These are phyloP conservation scores for Puccinia triticina DNA, from an alignment of 1,284 basidiomycete genomes.

Conservation along the genomic window DNA sequence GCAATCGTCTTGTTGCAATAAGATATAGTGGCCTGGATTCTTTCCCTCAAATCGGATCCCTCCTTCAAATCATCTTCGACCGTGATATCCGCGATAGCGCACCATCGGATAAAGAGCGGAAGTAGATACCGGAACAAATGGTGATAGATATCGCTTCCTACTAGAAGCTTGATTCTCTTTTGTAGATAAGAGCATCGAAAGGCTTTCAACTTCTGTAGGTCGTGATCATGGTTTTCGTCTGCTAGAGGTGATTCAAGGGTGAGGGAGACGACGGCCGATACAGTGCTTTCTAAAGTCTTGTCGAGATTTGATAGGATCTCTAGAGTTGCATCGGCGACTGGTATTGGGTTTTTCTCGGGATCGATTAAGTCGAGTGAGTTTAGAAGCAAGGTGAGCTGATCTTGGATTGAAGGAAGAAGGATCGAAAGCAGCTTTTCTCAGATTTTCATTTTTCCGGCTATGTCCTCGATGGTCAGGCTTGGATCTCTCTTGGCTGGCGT, in stretches of 20 bases:
- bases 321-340: not conserved
- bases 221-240: not conserved
- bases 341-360: not conserved
- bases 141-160: not conserved
- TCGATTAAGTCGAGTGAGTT: not conserved
- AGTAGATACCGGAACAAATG: not conserved
- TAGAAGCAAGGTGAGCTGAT: not conserved
- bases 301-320: not conserved
- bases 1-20: not conserved
- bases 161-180: not conserved
- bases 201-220: not conserved
- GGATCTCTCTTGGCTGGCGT: not conserved
- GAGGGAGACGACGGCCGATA: not conserved
- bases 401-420: not conserved
- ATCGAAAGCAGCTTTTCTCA: not conserved
- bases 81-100: not conserved
- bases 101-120: not conserved
- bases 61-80: not conserved
- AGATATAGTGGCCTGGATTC: not conserved
- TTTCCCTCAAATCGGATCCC: not conserved
- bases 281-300: not conserved
- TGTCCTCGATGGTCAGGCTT: not conserved
- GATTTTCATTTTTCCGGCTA: not conserved
- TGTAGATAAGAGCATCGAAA: not conserved
- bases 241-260: not conserved